A percentile compares a stretch with the other conserved stretches of the same genome.
Conservation (phyloP, 2,329 filamentous ascomycete species). For the Geoglossum cookeanum region DNA sequence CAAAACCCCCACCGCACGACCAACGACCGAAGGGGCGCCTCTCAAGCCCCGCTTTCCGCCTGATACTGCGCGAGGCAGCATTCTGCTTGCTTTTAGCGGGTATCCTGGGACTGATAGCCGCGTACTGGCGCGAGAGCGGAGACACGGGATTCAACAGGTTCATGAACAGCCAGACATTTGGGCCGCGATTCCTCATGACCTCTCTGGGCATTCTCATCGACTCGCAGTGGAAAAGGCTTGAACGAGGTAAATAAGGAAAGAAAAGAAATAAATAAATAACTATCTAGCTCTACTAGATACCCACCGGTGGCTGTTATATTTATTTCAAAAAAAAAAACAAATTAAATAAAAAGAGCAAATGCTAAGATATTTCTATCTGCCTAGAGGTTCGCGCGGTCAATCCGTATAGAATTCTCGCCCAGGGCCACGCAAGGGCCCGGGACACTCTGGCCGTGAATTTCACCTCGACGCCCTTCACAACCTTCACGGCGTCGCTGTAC, state of each 20-base stretch:
- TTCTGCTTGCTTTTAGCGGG: not conserved
- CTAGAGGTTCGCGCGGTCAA: conserved; percentile 1
- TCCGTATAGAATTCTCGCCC: not conserved
- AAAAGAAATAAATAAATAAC: too few species aligned
- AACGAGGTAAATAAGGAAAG: conserved; percentile 3
- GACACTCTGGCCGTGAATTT: not conserved
- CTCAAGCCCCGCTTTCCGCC: too few species aligned
- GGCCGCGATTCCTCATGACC: conserved; percentile 5
- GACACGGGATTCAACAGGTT: conserved; percentile 5
- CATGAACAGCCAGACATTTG: conserved; percentile 5
- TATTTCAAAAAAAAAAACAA: too few species aligned
- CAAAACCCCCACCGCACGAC: too few species aligned
- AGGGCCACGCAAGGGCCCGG: not conserved
- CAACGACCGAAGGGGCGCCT: too few species aligned
- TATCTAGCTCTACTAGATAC: not conserved
- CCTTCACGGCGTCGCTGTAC: not conserved
- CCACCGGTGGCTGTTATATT: too few species aligned
- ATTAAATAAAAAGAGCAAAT: too few species aligned
- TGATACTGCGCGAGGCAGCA: not conserved
- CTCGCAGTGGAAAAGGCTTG: not conserved
- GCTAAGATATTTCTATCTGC: not conserved
- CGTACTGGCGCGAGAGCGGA: not conserved
- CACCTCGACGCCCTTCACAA: not conserved
- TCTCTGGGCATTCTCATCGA: not conserved
- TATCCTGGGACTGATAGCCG: not conserved